A percentile compares a stretch with the other conserved stretches of the same genome.
phyloP scores from a whole-genome alignment of 1,139 yeast genomes.

The Yamadazyma jaroonii region DNA sequence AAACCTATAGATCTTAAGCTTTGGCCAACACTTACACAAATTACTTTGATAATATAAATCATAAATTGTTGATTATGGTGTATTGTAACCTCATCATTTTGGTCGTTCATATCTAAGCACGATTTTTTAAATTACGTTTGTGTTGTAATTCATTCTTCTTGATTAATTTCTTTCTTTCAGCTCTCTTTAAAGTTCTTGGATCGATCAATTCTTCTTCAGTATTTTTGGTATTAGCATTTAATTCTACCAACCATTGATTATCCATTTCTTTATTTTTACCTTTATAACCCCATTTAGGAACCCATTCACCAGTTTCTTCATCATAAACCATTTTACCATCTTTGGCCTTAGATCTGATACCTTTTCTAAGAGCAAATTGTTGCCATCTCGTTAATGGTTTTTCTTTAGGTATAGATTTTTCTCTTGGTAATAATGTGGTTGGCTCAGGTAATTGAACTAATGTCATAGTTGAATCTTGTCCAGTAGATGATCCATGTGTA shows the following conservation, averaged over 20 bases:
- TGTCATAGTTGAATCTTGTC: slow-evolving; percentile 74
- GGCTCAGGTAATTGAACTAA: slow-evolving; percentile 86
- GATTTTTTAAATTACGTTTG: slow-evolving; percentile 66
- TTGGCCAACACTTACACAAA: too few relatives aligned
- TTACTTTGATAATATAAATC: too few relatives aligned
- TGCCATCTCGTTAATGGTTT: slow-evolving; percentile 97
- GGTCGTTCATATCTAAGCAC: not conserved
- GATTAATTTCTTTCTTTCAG: slow-evolving; percentile 79
- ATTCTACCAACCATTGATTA: slow-evolving; percentile 94
- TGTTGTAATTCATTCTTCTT: slow-evolving; percentile 88
- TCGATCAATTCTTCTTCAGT: slow-evolving; percentile 74
- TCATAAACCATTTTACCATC: slow-evolving; percentile 89
- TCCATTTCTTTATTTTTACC: slow-evolving; percentile 89
- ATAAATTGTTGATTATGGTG: too few relatives aligned
- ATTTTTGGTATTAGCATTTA: slow-evolving; percentile 69
- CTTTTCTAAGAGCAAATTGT: slow-evolving; percentile 91
- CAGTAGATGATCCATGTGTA: slow-evolving; percentile 56
- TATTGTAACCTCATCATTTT: too few relatives aligned
- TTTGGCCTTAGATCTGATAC: slow-evolving; percentile 86
- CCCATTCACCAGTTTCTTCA: slow-evolving; percentile 93
- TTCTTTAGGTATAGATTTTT: slow-evolving; percentile 89
- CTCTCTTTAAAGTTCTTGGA: slow-evolving; percentile 78
- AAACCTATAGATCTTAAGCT: too few relatives aligned
- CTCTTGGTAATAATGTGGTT: slow-evolving; percentile 82
- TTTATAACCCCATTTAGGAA: slow-evolving; percentile 96